Base-by-base conservation (phyloP, 2,329 filamentous ascomycete genomes). In the Hysterium pulicare region DNA sequence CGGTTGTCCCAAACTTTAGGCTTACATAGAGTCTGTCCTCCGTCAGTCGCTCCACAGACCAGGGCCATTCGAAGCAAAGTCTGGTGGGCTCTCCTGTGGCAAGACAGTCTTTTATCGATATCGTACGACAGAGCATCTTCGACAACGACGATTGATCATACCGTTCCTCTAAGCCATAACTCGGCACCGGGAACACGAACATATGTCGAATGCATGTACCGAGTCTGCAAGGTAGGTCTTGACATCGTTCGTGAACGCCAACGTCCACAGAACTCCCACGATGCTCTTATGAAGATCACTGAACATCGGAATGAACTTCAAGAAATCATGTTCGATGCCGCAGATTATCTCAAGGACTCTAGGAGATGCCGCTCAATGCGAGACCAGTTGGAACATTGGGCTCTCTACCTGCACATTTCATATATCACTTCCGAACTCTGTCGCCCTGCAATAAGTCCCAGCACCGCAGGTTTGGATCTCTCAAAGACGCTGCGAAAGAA, bases 381-480 rank as follows among this genome's bases (percentile, higher is more conserved):
- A 33, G 73, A 83, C 48, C 78, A 80, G 47, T 62, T 83, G 2
- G 77, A 83, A 57, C 75, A 81, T 46, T 77, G 80, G 61, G 78
- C 76, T 0, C 58, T 83, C 4, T 81, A 81, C 53, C 64, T 83
- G 3, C 80, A 83, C 55, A 76, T 77, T 16, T 81, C 78, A 6
- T 83, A 83, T 58, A 75, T 81, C 45, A 75, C 75, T 17, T 82
- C 79, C 4, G 80, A 83, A 61, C 73, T 83, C 23, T 82, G 77
- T 55, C 73, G 80, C 23, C 78, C 79, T 24, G 76, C 79, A 19
- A 72, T 83, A 53, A 81, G 78, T 53, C 71, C 75, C 8, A 66
- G 69, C 33, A 68, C 68, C 7, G 71, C 74, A 30, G 60, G 62
- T 13, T 55, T 66, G 38, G 71, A 73, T 33, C 59, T 72, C 31